Conservation (phyloP, 805 yeast genomes). For the Lipomyces orientalis region DNA sequence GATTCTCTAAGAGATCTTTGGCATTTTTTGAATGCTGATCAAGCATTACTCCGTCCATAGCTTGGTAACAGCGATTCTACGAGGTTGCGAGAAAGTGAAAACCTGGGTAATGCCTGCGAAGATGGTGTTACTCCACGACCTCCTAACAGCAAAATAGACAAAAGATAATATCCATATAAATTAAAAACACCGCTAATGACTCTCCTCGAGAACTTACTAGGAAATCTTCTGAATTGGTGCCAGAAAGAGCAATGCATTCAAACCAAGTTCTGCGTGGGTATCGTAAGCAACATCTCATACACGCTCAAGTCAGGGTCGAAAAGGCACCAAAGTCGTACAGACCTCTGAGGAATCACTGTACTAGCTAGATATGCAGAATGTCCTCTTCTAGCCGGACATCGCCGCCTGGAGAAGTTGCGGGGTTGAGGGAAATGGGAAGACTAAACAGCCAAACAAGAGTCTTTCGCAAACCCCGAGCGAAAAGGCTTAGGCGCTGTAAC, state of each 20-base stretch:
- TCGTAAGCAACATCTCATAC: background rate
- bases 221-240: background rate
- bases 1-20: slow-evolving; percentile 32
- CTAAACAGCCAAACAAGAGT: background rate
- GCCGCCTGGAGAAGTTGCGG: slow-evolving; percentile 3
- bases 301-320: background rate
- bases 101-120: background rate
- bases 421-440: background rate
- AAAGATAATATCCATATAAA: background rate
- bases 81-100: background rate
- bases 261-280: background rate
- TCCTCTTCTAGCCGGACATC: background rate
- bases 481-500: background rate
- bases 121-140: background rate
- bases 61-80: background rate
- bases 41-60: slow-evolving; percentile 5
- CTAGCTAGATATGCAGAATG: background rate
- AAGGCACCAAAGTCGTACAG: background rate
- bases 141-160: background rate
- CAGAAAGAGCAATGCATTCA: background rate
- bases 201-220: background rate
- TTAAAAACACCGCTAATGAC: background rate
- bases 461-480: background rate
- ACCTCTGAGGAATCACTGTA: background rate
- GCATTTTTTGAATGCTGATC: slow-evolving; percentile 25